Conservation (phyloP, 1,139 yeast genomes). For the Geotrichum klebahnii region DNA sequence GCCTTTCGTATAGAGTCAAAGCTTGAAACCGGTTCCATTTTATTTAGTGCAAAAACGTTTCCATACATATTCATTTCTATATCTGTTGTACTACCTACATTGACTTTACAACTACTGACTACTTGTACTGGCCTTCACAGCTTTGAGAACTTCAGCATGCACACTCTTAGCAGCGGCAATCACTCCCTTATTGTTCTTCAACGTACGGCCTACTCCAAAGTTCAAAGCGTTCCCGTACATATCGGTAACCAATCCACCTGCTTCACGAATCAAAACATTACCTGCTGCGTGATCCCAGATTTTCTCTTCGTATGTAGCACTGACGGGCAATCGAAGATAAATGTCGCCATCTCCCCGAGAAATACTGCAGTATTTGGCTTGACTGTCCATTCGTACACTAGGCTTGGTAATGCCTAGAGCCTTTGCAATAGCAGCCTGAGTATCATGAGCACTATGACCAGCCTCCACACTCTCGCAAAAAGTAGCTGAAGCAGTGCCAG, state of each 20-base stretch:
- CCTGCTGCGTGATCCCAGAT: conserved; percentile 99
- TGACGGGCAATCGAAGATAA: conserved; percentile 81
- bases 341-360: conserved; percentile 91
- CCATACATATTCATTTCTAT: neutral
- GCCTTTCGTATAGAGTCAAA: no score
- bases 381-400: conserved; percentile 69
- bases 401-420: conserved; percentile 58
- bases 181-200: conserved; percentile 74
- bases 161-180: conserved; percentile 73
- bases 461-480: conserved; percentile 97
- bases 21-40: no score
- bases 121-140: conserved; percentile 47
- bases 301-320: conserved; percentile 75
- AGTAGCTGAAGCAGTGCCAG: conserved; percentile 46
- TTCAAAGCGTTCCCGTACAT: conserved; percentile 66
- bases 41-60: neutral
- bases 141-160: conserved; percentile 59
- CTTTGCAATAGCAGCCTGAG: conserved; percentile 72
- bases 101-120: neutral
- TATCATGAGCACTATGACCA: conserved; percentile 88
- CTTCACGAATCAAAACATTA: conserved; percentile 74
- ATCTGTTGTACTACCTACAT: neutral
- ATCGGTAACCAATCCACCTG: conserved; percentile 90
- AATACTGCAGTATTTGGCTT: conserved; percentile 88
- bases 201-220: conserved; percentile 81